Conservation (phyloP, 2,329 filamentous ascomycete species). For the Fusarium papillatum region DNA sequence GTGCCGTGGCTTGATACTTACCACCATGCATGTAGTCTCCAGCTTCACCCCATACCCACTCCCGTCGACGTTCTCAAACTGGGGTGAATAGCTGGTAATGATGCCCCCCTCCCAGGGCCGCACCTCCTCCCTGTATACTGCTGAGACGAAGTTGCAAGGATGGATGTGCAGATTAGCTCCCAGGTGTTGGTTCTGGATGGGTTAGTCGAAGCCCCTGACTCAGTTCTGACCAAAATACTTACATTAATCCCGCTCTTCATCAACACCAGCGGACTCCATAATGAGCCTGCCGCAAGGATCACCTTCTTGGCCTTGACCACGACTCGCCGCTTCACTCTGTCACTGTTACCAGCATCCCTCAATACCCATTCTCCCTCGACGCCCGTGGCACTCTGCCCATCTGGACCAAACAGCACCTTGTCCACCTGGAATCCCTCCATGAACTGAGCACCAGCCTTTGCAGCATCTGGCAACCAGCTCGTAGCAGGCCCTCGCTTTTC, state of each 20-base stretch:
- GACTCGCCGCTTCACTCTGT: constrained; percentile 71
- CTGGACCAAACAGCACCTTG: constrained; percentile 76
- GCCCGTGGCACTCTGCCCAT: constrained; percentile 73
- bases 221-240: constrained; percentile 38
- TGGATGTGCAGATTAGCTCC: constrained; percentile 88
- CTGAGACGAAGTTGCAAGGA: constrained; percentile 72
- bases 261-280: constrained; percentile 84
- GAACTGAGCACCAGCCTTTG: constrained; percentile 81
- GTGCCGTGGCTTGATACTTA: constrained; percentile 47
- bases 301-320: constrained; percentile 85
- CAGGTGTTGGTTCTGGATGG: constrained; percentile 77
- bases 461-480: constrained; percentile 85
- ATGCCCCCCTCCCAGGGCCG: constrained; percentile 82
- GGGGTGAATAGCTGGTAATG: constrained; percentile 81
- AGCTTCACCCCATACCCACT: constrained; percentile 87
- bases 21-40: constrained; percentile 80
- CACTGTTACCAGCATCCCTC: constrained; percentile 72
- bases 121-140: constrained; percentile 77
- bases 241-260: constrained; percentile 82
- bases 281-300: constrained; percentile 81
- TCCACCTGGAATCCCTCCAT: constrained; percentile 86
- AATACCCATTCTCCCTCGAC: constrained; percentile 83
- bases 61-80: constrained; percentile 86
- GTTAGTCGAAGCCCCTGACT: constrained; percentile 35
- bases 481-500: constrained; percentile 86